These are phyloP conservation scores for Silene uniflora DNA, from an alignment of 148 eudicot species.

Conservation along the genomic window DNA sequence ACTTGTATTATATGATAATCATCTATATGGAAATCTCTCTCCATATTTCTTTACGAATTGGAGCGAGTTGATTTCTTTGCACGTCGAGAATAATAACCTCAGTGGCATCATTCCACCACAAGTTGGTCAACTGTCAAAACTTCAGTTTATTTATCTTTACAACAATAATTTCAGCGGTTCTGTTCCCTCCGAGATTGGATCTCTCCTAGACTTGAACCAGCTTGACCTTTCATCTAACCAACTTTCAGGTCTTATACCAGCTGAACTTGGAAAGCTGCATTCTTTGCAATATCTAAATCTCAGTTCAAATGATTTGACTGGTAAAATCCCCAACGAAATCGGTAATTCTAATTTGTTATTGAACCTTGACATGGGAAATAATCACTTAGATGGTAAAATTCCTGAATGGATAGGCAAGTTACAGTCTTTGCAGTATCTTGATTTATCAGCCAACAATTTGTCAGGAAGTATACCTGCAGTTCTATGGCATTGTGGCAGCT, in stretches of 20 bases:
- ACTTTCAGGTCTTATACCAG: slow-evolving; percentile 42
- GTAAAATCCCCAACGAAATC: slow-evolving; percentile 41
- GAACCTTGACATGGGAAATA: slow-evolving; percentile 51
- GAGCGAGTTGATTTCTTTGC: slow-evolving; percentile 33
- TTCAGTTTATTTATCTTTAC: slow-evolving; percentile 24
- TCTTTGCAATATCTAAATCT: slow-evolving; percentile 22
- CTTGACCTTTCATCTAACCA: slow-evolving; percentile 32
- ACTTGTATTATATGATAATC: slow-evolving; percentile 29
- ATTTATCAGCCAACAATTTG: slow-evolving; percentile 58
- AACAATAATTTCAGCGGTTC: slow-evolving; percentile 30
- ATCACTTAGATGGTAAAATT: slow-evolving; percentile 57
- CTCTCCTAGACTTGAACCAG: slow-evolving; percentile 11
- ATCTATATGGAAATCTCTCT: slow-evolving; percentile 26
- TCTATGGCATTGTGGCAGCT: slow-evolving; percentile 42
- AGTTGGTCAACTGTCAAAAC: slow-evolving; percentile 30
- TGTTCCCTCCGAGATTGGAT: slow-evolving; percentile 36
- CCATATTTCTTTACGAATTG: slow-evolving; percentile 30
- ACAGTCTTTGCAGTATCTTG: slow-evolving; percentile 48
- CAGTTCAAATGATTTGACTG: slow-evolving; percentile 29
- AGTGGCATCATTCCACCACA: slow-evolving; percentile 33
- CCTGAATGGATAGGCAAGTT: slow-evolving; percentile 51
- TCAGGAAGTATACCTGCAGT: slow-evolving; percentile 48
- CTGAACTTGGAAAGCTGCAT: slow-evolving; percentile 32
- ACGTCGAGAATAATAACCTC: slow-evolving; percentile 30
- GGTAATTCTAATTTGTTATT: slow-evolving; percentile 37